A percentile compares a stretch with the other conserved stretches of the same genome.
phyloP scores from a whole-genome alignment of 805 yeast species.

The Saccharomycopsis microspora region DNA sequence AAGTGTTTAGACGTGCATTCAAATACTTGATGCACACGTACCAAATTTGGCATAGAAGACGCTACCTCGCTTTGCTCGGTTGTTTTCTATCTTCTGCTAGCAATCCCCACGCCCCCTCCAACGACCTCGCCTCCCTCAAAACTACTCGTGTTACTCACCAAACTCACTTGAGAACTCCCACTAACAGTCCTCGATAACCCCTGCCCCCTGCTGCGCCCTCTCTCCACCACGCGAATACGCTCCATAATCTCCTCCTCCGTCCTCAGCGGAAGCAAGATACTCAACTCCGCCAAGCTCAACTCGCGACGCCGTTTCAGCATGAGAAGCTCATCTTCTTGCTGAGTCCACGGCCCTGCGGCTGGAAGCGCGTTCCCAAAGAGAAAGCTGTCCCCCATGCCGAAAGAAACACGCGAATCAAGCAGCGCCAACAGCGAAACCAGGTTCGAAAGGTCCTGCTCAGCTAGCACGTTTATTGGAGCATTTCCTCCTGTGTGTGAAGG shows the following conservation, averaged over 20 bases:
- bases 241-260: constrained; percentile 65
- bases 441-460: background rate
- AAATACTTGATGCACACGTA: too few relatives aligned
- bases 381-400: background rate
- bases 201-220: constrained; percentile 1
- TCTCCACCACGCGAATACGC: constrained; percentile 27
- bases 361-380: background rate
- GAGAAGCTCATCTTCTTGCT: constrained; percentile 63
- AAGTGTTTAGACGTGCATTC: too few relatives aligned
- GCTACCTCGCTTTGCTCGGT: too few relatives aligned
- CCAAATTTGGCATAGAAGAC: too few relatives aligned
- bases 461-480: constrained; percentile 4
- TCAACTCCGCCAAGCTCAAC: constrained; percentile 59
- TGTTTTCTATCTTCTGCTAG: too few relatives aligned
- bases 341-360: constrained; percentile 27
- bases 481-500: background rate
- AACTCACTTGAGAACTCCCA: constrained; percentile 7
- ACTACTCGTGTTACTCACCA: too few relatives aligned
- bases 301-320: constrained; percentile 44
- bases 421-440: constrained; percentile 11
- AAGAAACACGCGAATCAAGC: constrained; percentile 1
- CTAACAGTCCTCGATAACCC: constrained; percentile 15
- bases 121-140: too few relatives aligned
- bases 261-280: constrained; percentile 60
- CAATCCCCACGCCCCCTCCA: too few relatives aligned